Base-by-base conservation (phyloP, 331 rosid genomes). In the Stylosanthes scabra region DNA sequence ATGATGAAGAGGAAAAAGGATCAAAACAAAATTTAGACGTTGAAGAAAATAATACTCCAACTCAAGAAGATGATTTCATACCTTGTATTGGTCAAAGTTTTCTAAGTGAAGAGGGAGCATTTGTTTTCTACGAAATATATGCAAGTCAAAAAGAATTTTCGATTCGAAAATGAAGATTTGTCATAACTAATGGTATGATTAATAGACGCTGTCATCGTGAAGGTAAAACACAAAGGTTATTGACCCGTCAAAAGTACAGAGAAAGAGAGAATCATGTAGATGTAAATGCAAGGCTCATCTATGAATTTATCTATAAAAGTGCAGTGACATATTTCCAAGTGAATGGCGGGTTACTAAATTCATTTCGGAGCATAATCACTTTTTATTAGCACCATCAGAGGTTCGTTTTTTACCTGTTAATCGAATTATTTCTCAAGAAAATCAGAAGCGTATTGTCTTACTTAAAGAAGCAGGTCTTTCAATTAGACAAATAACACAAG, bases 251-350 rank as follows among this genome's bases (percentile, higher is more conserved):
- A 37, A 61, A 37, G 47, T 6, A 3, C 28, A 61, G 4, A 39
- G 66, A 20, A 15, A 71, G 5, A 71, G 10, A n/a, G 57, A 11
- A 51, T 11, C 54, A n/a, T 63, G 11, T 40, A 74, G 7, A 52
- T 73, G 63, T 37, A 29, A 62, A 61, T 61, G n/a, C 9, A 61
- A 20, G 25, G 25, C 25, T 20, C 25, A 20, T 20, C 25, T 20
- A 20, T 1, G 25, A 20, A 20, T 20, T 20, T 20, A 0, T 20
- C 25, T 47, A 15, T 29, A 25, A 7, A 60, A 29, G 37, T 47
- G 7, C 39, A 12, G 34, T 49, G 41, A 16, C 42, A 58, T 44
- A 14, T 72, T 60, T 46, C 34, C 60, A 46, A 13, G 39, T 42
- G 64, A 55, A 13, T 56, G 42, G 29, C n/a, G 1, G 8, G 44